These are phyloP conservation scores for Ceratocystis cubensis DNA, from an alignment of 2,329 filamentous ascomycete genomes.

Conservation along the genomic window DNA sequence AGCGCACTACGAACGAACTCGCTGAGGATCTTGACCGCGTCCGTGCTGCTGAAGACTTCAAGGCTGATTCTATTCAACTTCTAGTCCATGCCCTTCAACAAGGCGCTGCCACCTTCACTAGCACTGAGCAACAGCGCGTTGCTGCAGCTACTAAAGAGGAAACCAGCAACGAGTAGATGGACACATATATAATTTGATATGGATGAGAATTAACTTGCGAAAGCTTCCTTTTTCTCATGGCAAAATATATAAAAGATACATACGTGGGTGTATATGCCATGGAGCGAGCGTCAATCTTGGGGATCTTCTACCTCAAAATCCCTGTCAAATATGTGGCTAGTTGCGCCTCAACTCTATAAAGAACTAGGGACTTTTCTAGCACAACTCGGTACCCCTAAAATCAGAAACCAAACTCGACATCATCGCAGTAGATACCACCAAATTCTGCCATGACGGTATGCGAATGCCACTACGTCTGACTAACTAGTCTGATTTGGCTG, in stretches of 20 bases:
- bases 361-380: background rate
- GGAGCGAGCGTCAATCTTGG: too few species aligned
- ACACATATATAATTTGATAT: background rate
- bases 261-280: background rate
- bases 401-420: background rate
- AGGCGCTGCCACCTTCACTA: slow-evolving; percentile 48
- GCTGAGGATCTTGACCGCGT: slow-evolving; percentile 62
- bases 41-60: slow-evolving; percentile 57
- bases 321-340: background rate
- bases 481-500: background rate
- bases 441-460: background rate
- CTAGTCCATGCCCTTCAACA: slow-evolving; percentile 57
- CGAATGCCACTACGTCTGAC: background rate
- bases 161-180: background rate
- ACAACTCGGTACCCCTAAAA: background rate
- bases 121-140: slow-evolving; percentile 31
- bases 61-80: slow-evolving; percentile 48
- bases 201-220: background rate
- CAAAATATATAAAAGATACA: background rate
- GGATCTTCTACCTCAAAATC: background rate
- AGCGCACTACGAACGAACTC: slow-evolving; percentile 56
- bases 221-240: background rate
- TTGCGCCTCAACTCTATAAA: background rate
- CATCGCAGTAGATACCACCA: background rate
- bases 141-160: slow-evolving; percentile 7